Evolutionary conservation across 768 basidiomycete genomes (phyloP).

Genomic region (Termitomyces sp.): DNA sequence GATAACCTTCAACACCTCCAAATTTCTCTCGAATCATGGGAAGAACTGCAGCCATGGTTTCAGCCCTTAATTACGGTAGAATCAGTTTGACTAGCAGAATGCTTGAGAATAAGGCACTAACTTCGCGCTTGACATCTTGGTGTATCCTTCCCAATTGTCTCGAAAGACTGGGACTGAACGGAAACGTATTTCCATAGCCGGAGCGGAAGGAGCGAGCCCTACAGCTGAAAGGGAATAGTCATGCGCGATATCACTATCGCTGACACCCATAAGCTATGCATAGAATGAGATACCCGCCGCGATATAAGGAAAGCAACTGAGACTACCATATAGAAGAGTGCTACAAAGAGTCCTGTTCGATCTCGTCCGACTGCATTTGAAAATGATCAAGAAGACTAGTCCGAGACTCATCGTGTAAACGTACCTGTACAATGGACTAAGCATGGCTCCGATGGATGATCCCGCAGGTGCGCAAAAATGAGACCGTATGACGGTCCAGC

Average conservation of each 20-base stretch:
- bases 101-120: constrained; percentile 14
- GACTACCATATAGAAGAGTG: constrained; percentile 32
- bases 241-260: constrained; percentile 36
- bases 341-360: constrained; percentile 38
- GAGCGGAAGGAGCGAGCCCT: constrained; percentile 34
- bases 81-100: not conserved
- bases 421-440: constrained; percentile 45
- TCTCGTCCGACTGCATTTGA: constrained; percentile 40
- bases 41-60: constrained; percentile 34
- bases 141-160: constrained; percentile 33
- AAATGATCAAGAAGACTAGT: not conserved
- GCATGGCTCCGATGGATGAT: constrained; percentile 36
- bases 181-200: constrained; percentile 30
- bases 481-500: constrained; percentile 30
- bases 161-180: constrained; percentile 27
- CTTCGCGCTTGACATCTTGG: constrained; percentile 36
- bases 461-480: constrained; percentile 36
- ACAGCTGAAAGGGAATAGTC: constrained; percentile 41
- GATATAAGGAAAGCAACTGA: not conserved
- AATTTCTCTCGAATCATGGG: constrained; percentile 32
- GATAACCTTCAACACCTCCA: constrained; percentile 35
- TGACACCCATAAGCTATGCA: constrained; percentile 36
- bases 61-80: constrained; percentile 26
- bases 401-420: not conserved
- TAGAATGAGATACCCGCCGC: not conserved